Base-by-base conservation (phyloP, 2,329 filamentous ascomycete species). In the Chaetomiaceae sp. region DNA sequence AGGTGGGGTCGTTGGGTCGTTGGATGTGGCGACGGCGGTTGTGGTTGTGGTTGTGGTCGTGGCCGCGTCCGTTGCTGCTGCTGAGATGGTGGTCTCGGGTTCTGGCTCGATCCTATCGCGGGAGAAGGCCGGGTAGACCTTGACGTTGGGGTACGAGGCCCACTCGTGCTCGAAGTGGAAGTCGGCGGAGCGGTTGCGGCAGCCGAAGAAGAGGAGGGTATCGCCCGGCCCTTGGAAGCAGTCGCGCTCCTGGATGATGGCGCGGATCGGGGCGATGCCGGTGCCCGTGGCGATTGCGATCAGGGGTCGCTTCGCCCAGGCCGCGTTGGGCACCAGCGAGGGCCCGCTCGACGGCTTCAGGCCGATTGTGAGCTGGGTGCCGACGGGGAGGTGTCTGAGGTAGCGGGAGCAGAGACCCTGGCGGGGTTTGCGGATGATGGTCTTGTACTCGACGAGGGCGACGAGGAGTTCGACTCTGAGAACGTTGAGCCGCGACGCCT, bases 381-480 rank as follows among this genome's bases (percentile, higher is more conserved):
- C 78, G 0, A 73, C 69, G 4, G 68, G 66, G 0, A 97, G 75
- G 4, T 76, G 74, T 17, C 85, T 78, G 16, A 97, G 76, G 64
- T 96, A 97, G 20, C 88, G 81, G 5, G 93, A 96, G 67, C 91
- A 96, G 42, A 99, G 84, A 1, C 93, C 93, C 62, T 92, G 80
- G 16, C 93, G 81, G 3, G 87, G 85, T 55, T 87, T 86, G 62
- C 87, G 88, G 53, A 96, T 86, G 23, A 96, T 82, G 1, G 91
- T 96, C 56, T 84, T 82, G 68, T 96, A 97, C 65, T 92, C 90
- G 53, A 99, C 91, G 50, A 97, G 85, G 0, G 93, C 91, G 37
- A 91, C 80, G 3, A 95, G 72, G 3, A 96, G 74, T 48, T 95
- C 85, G 19, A 95, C 72, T 0, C 46, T 44, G 16, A 48, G 16